A percentile compares a stretch with the other conserved stretches of the same genome.
Evolutionary conservation across 345 rosid genomes (phyloP).

Genomic region (Brassica carinata): DNA sequence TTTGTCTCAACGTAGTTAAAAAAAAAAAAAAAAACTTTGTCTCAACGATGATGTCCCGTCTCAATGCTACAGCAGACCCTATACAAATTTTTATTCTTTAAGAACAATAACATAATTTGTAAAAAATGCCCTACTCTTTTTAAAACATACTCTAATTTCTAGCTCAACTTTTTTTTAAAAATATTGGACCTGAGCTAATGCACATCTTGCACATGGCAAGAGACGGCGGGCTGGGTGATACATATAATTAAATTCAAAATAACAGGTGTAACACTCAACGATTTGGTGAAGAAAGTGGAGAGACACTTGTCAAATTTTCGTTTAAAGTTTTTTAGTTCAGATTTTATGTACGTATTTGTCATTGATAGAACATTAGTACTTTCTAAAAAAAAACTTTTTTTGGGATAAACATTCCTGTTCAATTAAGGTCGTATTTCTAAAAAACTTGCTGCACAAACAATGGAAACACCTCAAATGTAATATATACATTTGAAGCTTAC

Average conservation of each 20-base stretch:
- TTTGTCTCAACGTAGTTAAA: background rate
- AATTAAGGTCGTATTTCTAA: background rate
- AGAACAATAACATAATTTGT: too few relatives aligned
- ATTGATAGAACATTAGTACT: background rate
- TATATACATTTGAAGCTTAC: background rate
- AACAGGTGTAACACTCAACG: background rate
- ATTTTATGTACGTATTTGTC: background rate
- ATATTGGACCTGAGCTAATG: too few relatives aligned
- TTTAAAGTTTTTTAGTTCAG: background rate
- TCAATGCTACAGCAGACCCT: too few relatives aligned
- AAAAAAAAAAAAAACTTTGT: too few relatives aligned
- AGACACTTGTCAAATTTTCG: constrained; percentile 28
- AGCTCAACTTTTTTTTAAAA: too few relatives aligned
- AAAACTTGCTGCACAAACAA: background rate
- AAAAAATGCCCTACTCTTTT: too few relatives aligned
- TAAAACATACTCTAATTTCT: too few relatives aligned
- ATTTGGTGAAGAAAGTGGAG: constrained; percentile 31
- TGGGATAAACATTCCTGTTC: too few relatives aligned
- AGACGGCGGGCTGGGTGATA: constrained; percentile 5
- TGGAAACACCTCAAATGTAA: background rate
- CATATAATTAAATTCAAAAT: constrained; percentile 26
- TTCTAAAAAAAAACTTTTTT: background rate
- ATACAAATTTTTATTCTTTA: too few relatives aligned
- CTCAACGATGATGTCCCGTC: too few relatives aligned
- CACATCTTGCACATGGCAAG: too few relatives aligned